phyloP scores from a whole-genome alignment of 1,284 basidiomycete genomes.

The Exobasidium cylindrosporum region DNA sequence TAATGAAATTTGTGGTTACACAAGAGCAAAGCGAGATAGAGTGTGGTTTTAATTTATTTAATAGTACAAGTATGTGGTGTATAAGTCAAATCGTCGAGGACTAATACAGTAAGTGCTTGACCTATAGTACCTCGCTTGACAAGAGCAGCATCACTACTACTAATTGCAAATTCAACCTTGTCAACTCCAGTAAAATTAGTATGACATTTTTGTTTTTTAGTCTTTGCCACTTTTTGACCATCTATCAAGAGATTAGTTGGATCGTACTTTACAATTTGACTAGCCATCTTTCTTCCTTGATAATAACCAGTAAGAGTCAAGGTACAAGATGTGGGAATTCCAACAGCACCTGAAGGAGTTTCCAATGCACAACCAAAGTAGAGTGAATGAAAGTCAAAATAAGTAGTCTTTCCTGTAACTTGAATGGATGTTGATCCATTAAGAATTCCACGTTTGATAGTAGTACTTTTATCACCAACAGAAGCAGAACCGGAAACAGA shows the following conservation, averaged over 20 bases:
- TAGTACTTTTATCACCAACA: too few relatives aligned
- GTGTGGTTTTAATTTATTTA: too few relatives aligned
- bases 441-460: too few relatives aligned
- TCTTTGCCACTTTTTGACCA: not conserved
- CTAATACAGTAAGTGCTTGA: not conserved
- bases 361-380: conserved; percentile 2
- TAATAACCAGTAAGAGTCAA: conserved; percentile 1
- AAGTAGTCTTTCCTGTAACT: not conserved
- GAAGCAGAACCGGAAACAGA: too few relatives aligned
- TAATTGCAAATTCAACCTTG: not conserved
- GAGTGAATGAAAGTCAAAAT: not conserved
- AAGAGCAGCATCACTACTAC: too few relatives aligned
- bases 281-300: not conserved
- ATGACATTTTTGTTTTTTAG: not conserved
- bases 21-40: too few relatives aligned
- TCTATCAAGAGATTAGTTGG: not conserved
- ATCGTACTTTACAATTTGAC: not conserved
- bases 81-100: not conserved
- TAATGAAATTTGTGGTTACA: too few relatives aligned
- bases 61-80: not conserved
- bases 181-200: conserved; percentile 4
- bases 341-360: not conserved
- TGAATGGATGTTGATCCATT: not conserved
- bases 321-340: not conserved
- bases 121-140: too few relatives aligned